Percentiles rank a stretch among this genome's conserved stretches.
Evolutionary conservation across 2,329 filamentous ascomycete genomes (phyloP).

Genomic region (Diatrype stigma): DNA sequence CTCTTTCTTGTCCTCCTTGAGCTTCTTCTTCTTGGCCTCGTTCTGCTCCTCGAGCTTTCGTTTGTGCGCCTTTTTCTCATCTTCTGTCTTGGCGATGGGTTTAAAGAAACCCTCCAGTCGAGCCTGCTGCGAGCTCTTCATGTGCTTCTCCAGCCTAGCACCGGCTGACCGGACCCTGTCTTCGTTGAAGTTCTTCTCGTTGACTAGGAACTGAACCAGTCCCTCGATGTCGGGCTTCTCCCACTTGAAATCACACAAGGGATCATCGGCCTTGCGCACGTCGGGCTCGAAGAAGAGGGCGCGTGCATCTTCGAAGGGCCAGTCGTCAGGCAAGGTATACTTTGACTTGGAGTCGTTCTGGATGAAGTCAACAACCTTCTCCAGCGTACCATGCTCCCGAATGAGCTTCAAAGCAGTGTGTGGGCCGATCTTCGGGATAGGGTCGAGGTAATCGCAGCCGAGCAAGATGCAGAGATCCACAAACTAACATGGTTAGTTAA

Average conservation of each 20-base stretch:
- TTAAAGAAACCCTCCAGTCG: constrained; percentile 97
- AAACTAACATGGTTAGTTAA: constrained; percentile 54
- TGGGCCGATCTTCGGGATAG: constrained; percentile 90
- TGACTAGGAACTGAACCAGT: constrained; percentile 82
- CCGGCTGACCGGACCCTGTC: constrained; percentile 82
- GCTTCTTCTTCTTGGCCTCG: constrained; percentile 90
- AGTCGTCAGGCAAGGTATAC: constrained; percentile 87
- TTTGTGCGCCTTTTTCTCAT: constrained; percentile 80
- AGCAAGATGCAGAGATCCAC: constrained; percentile 97
- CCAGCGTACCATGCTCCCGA: constrained; percentile 82
- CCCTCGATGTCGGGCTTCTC: constrained; percentile 88
- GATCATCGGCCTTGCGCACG: constrained; percentile 75
- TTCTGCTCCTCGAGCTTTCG: constrained; percentile 90
- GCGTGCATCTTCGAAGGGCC: constrained; percentile 90
- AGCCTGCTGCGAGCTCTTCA: constrained; percentile 87
- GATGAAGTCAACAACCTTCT: constrained; percentile 79
- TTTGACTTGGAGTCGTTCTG: constrained; percentile 73
- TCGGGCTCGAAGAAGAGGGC: constrained; percentile 90
- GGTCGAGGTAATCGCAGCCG: constrained; percentile 96
- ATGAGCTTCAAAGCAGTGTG: constrained; percentile 91
- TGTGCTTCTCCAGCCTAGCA: constrained; percentile 77
- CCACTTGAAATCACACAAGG: constrained; percentile 97
- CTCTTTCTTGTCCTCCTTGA: constrained; percentile 90
- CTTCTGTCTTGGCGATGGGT: constrained; percentile 80
- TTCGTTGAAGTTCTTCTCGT: constrained; percentile 95